A percentile compares a stretch with the other conserved stretches of the same genome.
These are phyloP conservation scores for Medicago truncatula DNA, from an alignment of 306 rosid species.

Conservation along the genomic window MtrunA17r5.0-ANR NC_053042.1:35078501-35079000, in stretches of 20 bases:
- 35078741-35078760: constrained; percentile 67
- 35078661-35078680: constrained; percentile 63
- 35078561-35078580: too few relatives aligned
- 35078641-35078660: constrained; percentile 49
- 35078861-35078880: constrained; percentile 33
- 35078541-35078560: too few relatives aligned
- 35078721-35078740: constrained; percentile 53
- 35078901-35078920: neutral
- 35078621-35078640: constrained; percentile 44
- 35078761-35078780: constrained; percentile 61
- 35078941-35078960: constrained; percentile 18
- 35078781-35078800: constrained; percentile 51
- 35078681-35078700: constrained; percentile 50
- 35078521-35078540: too few relatives aligned
- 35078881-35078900: neutral
- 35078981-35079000: constrained; percentile 22
- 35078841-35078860: constrained; percentile 31
- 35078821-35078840: constrained; percentile 46
- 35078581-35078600: too few relatives aligned
- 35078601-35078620: constrained; percentile 30
- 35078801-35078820: constrained; percentile 48
- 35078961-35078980: constrained; percentile 23
- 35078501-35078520: too few relatives aligned
- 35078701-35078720: constrained; percentile 47
- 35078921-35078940: neutral